A percentile compares a stretch with the other conserved stretches of the same genome.
Conservation (phyloP, 2,329 filamentous ascomycete species). For the Hymenoscyphus albidus region DNA sequence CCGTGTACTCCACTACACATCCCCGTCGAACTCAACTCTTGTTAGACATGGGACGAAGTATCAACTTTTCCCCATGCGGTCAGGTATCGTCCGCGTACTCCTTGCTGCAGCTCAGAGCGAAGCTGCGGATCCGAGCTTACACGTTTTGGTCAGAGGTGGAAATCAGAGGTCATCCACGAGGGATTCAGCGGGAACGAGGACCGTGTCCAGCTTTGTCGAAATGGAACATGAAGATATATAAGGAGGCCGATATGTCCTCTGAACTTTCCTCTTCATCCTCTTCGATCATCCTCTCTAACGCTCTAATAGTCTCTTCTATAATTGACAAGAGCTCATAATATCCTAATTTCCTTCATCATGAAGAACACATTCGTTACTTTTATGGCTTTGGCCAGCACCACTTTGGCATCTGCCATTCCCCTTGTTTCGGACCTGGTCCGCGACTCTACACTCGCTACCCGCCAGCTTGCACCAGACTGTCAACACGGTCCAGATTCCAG, state of each 20-base stretch:
- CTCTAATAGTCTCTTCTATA: conserved; percentile 14
- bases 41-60: background rate
- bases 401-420: conserved; percentile 25
- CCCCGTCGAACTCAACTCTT: too few species aligned
- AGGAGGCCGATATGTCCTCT: conserved; percentile 6
- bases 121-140: background rate
- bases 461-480: conserved; percentile 20
- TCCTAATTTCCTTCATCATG: conserved; percentile 22
- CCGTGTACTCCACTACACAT: too few species aligned
- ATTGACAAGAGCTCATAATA: conserved; percentile 11
- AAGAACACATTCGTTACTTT: conserved; percentile 28
- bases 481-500: conserved; percentile 32
- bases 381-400: conserved; percentile 18
- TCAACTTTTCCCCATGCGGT: background rate
- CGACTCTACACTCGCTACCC: conserved; percentile 13
- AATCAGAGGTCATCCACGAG: background rate
- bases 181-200: background rate
- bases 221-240: background rate
- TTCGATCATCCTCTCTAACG: conserved; percentile 12
- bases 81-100: background rate
- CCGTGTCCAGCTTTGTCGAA: background rate
- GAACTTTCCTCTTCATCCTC: conserved; percentile 9
- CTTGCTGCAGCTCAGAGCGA: background rate
- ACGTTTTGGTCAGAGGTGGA: background rate
- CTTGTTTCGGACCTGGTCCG: conserved; percentile 14